Evolutionary conservation across 2,329 filamentous ascomycete genomes (phyloP), one percentile per base, ranked within the genome.

Genomic region (Tolypocladium cylindrosporum): DNA sequence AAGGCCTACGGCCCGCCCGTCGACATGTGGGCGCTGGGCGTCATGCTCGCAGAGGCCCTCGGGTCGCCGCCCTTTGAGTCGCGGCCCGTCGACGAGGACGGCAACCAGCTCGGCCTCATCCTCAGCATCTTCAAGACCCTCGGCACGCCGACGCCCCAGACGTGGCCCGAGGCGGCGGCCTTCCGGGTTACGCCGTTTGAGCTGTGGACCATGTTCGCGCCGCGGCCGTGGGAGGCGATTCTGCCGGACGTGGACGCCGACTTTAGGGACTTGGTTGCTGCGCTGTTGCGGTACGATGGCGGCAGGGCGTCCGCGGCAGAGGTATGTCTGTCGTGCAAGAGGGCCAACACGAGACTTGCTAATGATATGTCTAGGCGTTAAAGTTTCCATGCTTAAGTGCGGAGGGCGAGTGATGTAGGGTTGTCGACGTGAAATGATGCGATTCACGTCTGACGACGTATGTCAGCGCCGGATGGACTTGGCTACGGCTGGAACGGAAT

Each of bases 121-220:
- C 80, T 92, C 56, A 96, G 91, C 67, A 93, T 97, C 41, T 97
- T 99, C 74, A 87, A 89, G 72, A 95, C 88, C 0, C 72, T 99
- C 8, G 95, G 95, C 1, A 97, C 92, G 1, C 94, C 94, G 0
- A 88, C 88, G 51, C 72, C 79, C n/a, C 77, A 86, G 56, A 84
- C 78, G 0, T 99, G 94, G 94, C 94, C 94, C 2, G 90, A 92
- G 72, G 88, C 90, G 6, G 73, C 73, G 13, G 67, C 68, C 1
- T 88, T 95, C 66, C 77, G 72, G 59, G 84, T 85, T 1, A 88
- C 89, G 0, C 94, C 96, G 21, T 99, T 96, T 80, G 89, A 92
- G 16, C 95, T 91, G 71, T 99, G 96, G 74, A 82, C 85, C 45
- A 77, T 85, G 16, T 97, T 96, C 68, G 81, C 85, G 4, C 72